These are phyloP conservation scores for Penicillium bovifimosum DNA, from an alignment of 495 filamentous ascomycete genomes.

Conservation along the genomic window DNA sequence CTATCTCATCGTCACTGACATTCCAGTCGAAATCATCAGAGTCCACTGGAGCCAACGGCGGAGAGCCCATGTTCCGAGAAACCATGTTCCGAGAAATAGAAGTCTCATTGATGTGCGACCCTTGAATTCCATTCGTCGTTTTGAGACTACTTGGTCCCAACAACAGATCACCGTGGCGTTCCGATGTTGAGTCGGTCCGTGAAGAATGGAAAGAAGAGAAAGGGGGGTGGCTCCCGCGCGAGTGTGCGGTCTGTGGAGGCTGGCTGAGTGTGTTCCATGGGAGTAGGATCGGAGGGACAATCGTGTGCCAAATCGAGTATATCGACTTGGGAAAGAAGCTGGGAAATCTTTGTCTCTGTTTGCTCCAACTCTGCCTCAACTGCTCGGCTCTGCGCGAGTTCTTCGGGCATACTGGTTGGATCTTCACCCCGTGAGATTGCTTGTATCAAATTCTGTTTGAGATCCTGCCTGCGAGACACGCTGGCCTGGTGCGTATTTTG, in stretches of 20 bases:
- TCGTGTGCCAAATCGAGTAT: conserved; percentile 8
- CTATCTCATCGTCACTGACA: conserved; percentile 65
- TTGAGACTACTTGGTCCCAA: conserved; percentile 5
- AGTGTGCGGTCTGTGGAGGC: not conserved
- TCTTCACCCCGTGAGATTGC: conserved; percentile 33
- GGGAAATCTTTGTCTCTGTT: conserved; percentile 28
- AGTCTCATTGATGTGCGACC: conserved; percentile 24
- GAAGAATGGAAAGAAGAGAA: not conserved
- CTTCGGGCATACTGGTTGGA: conserved; percentile 29
- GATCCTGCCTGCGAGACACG: conserved; percentile 23
- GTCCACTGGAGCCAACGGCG: conserved; percentile 22
- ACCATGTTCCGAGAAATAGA: conserved; percentile 47
- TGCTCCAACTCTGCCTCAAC: conserved; percentile 31
- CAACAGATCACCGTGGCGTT: conserved; percentile 1
- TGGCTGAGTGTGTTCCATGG: not conserved
- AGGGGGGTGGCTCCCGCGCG: not conserved
- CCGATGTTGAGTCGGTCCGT: not conserved
- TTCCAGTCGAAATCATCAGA: conserved; percentile 59
- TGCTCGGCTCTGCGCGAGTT: conserved; percentile 33
- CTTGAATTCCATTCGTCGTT: conserved; percentile 1
- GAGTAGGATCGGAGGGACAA: not conserved
- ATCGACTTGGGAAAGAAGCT: conserved; percentile 25
- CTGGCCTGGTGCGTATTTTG: conserved; percentile 20
- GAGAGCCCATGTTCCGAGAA: conserved; percentile 46
- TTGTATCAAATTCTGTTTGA: conserved; percentile 33